Evolutionary conservation across 305 asterid species (phyloP), one percentile per base, ranked within the genome.

Genomic region (Fraxinus floribunda): DNA sequence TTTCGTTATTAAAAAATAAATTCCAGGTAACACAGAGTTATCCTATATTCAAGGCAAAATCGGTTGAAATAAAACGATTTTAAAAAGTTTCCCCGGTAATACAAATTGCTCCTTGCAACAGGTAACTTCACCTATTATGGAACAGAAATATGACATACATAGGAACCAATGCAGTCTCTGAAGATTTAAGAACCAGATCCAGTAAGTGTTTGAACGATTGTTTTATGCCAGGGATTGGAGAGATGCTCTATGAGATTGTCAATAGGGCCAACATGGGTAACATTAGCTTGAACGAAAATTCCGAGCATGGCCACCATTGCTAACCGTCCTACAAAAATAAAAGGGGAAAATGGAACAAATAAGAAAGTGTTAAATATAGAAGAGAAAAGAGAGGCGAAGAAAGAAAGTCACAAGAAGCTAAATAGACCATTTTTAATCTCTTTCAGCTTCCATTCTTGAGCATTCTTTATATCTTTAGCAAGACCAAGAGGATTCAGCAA

Each of bases 221-320:
- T 95, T 85, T 90, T 88, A 81, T 95, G 99, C 97, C 97, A 92
- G 5, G 99, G 99, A 87, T 94, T 86, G 3, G 98, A 93, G 77
- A 94, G 92, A 80, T 95, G 99, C 80, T 92, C 86, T n/a, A 92
- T 66, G 83, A 95, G 94, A 83, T 95, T 95, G 41, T 95, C 98
- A 26, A 95, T 85, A 0, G 99, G 99, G 73, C 99, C 99, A 72
- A 86, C 94, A 66, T 93, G 95, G 34, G 98, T 95, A 20, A 92
- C 97, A 81, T 91, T 89, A 84, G 97, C 97, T 88, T 95, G 99
- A 36, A 93, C 97, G 57, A 95, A 86, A 81, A 95, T 30, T 22
- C 99, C 99, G 39, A 95, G 87, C 90, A 95, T 89, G 0, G 98
- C 99, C 88, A 95, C 93, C 98, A 95, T 95, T 30, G 99, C 99